Percentiles rank a stretch among this genome's conserved stretches.
These are phyloP conservation scores for Suillus subalutaceus DNA, from an alignment of 768 basidiomycete genomes.

Conservation along the genomic window DNA sequence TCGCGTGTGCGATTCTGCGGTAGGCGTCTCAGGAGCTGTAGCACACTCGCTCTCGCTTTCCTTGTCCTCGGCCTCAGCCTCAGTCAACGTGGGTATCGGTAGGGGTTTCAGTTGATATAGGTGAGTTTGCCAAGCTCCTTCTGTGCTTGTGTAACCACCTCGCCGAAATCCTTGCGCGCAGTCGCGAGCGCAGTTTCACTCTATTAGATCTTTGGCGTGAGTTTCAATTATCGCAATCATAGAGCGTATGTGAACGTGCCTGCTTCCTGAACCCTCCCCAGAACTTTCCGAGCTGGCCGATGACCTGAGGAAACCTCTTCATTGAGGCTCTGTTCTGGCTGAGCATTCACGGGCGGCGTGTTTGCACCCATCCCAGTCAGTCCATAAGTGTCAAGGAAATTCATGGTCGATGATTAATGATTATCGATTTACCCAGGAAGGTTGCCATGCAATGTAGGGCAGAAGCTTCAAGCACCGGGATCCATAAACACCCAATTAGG, in stretches of 20 bases:
- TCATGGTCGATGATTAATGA: conserved; percentile 47
- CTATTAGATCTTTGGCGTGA: conserved; percentile 38
- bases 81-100: conserved; percentile 10
- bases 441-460: background rate
- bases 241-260: conserved; percentile 45
- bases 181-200: conserved; percentile 69
- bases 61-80: conserved; percentile 5
- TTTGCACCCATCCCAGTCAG: conserved; percentile 45
- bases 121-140: conserved; percentile 70
- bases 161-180: conserved; percentile 72
- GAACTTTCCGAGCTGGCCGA: conserved; percentile 82
- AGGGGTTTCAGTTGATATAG: conserved; percentile 36
- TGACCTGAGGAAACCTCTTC: conserved; percentile 88
- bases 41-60: conserved; percentile 29
- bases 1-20: conserved; percentile 23
- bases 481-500: conserved; percentile 13
- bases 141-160: conserved; percentile 80
- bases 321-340: conserved; percentile 63
- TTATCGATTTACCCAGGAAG: background rate
- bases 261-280: conserved; percentile 94
- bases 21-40: conserved; percentile 30
- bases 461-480: too few species aligned
- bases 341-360: conserved; percentile 46
- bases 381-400: conserved; percentile 75
- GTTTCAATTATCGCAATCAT: background rate